Evolutionary conservation across 1,284 basidiomycete genomes (phyloP), one percentile per base, ranked within the genome.

Genomic region (Ceraceosorus guamensis): DNA sequence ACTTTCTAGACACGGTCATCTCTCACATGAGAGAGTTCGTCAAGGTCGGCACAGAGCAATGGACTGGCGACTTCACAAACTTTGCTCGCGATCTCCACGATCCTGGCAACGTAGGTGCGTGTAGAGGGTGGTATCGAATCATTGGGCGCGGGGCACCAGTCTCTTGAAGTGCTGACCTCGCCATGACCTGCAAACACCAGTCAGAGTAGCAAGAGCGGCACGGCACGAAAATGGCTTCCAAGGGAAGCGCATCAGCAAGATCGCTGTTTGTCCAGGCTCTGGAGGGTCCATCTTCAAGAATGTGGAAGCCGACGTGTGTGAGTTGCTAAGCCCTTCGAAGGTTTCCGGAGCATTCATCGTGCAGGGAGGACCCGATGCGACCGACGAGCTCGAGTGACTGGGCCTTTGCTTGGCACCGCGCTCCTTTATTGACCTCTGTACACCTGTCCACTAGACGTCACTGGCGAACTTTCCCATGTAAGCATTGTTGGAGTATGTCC

Each of bases 251-350:
- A 63, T 75, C 55, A 45, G 46, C 13, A 63, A 56, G 10, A 51
- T 75, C 18, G 73, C 66, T 1, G 67, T 74, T 16, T 74, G 72
- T 41, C 70, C 70, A 11, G 73, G 73, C 6, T 71, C 70, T 7
- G 73, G 73, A 6, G 61, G 57, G 7, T 61, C 62, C 47, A 66
- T 74, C 33, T 62, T 74, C 31, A 45, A 59, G 5, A 62, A 59
- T 18, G 53, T 54, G 41, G 55, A 68, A 35, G 71, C 61, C 6
- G 70, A 73, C 50, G 61, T 73, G 8, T 73, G 66, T 63, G 46
- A 61, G 63, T 60, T 14, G 16, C 14, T n/a, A n/a, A n/a, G n/a
- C n/a, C n/a, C n/a, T n/a, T n/a, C n/a, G n/a, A n/a, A n/a, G n/a
- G n/a, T n/a, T n/a, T n/a, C n/a, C n/a, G n/a, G n/a, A n/a, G n/a